Evolutionary conservation across 169 alveolate genomes (phyloP).

Genomic region (Babesia bigemina): DNA sequence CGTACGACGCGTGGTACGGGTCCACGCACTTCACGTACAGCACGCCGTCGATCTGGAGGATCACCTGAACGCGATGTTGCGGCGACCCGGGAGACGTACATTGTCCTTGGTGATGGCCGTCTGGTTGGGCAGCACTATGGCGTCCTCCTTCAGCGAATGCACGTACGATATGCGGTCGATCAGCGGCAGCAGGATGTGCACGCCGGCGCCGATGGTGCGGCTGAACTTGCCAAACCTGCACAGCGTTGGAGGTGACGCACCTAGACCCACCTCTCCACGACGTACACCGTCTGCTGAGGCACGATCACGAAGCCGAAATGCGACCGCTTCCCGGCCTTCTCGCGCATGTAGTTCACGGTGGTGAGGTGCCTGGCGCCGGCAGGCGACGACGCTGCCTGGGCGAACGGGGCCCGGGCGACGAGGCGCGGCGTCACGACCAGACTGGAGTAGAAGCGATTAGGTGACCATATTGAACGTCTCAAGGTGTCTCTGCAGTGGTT

Average conservation of each 20-base stretch:
- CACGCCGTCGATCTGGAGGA: conserved; percentile 93
- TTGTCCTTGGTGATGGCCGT: conserved; percentile 95
- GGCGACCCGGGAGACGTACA: conserved; percentile 55
- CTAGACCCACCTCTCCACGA: conserved; percentile 82
- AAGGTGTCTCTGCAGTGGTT: neutral
- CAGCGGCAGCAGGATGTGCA: conserved; percentile 88
- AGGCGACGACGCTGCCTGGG: neutral
- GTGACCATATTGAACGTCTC: conserved; percentile 1
- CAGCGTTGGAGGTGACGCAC: neutral
- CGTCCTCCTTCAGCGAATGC: conserved; percentile 92
- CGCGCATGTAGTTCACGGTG: conserved; percentile 2
- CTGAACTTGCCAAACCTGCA: conserved; percentile 87
- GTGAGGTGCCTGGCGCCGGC: neutral
- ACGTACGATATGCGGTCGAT: conserved; percentile 89
- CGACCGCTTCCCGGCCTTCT: neutral
- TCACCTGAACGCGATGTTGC: conserved; percentile 66
- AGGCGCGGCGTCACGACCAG: neutral
- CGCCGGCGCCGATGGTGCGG: conserved; percentile 88
- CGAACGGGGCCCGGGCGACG: neutral
- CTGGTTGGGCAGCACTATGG: conserved; percentile 88
- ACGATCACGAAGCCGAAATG: conserved; percentile 86
- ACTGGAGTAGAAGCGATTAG: conserved; percentile 2
- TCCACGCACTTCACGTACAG: conserved; percentile 87
- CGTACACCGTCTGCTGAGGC: conserved; percentile 91
- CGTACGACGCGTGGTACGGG: conserved; percentile 90